A percentile compares a stretch with the other conserved stretches of the same genome.
phyloP scores from a whole-genome alignment of 2,329 filamentous ascomycete genomes.

The Arthrobotrys sinensis region DNA sequence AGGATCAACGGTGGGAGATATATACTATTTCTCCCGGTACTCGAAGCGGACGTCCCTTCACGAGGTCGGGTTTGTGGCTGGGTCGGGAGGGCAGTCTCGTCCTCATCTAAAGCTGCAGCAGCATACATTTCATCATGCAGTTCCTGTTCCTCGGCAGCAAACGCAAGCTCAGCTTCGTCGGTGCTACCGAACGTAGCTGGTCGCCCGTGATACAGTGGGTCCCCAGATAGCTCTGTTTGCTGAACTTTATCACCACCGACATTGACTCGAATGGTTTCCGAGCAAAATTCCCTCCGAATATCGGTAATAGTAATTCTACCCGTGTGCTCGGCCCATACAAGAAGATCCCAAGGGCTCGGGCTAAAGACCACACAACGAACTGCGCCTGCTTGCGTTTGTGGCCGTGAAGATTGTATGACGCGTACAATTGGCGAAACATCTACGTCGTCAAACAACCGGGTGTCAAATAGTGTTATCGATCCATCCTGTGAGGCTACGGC shows the following conservation, averaged over 20 bases:
- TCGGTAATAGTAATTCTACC: constrained; percentile 82
- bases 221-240: constrained; percentile 62
- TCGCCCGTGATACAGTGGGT: constrained; percentile 53
- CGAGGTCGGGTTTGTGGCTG: constrained; percentile 50
- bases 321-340: constrained; percentile 94
- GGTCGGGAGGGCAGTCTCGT: constrained; percentile 57
- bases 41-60: constrained; percentile 57
- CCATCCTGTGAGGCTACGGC: constrained; percentile 86
- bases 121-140: constrained; percentile 60
- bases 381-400: constrained; percentile 80
- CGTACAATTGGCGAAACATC: constrained; percentile 78
- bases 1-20: constrained; percentile 53
- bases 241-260: constrained; percentile 70
- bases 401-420: constrained; percentile 82
- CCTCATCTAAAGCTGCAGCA: constrained; percentile 53
- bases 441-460: constrained; percentile 65
- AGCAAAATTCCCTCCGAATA: constrained; percentile 77
- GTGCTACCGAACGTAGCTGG: constrained; percentile 58
- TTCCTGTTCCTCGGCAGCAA: constrained; percentile 57
- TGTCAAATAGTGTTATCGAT: constrained; percentile 82
- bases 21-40: constrained; percentile 41
- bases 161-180: constrained; percentile 50
- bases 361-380: constrained; percentile 93
- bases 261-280: constrained; percentile 79
- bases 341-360: constrained; percentile 87